Conservation (phyloP, 1,284 basidiomycete genomes). For the Marasmius sp. region DNA sequence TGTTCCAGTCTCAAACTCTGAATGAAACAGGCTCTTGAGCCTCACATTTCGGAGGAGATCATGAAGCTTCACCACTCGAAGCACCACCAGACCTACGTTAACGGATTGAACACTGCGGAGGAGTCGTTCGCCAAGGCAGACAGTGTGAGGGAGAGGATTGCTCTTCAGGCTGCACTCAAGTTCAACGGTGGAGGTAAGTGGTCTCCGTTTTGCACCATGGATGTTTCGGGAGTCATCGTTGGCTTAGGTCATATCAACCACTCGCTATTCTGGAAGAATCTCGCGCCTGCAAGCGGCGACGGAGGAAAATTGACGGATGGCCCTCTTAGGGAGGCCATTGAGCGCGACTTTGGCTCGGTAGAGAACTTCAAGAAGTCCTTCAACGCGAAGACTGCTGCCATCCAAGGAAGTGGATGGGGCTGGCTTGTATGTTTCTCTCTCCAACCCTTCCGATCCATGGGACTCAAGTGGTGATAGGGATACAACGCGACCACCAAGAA, state of each 20-base stretch:
- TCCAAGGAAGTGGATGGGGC: conserved; percentile 98
- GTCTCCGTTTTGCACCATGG: background rate
- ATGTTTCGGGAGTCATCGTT: background rate
- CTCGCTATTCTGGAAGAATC: conserved; percentile 97
- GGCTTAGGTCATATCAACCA: conserved; percentile 82
- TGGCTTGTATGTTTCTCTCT: conserved; percentile 75
- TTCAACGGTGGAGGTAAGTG: conserved; percentile 63
- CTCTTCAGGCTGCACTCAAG: conserved; percentile 54
- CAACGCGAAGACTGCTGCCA: conserved; percentile 86
- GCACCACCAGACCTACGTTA: conserved; percentile 95
- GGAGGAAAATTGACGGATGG: conserved; percentile 75
- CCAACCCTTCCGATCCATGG: background rate
- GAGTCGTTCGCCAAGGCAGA: conserved; percentile 71
- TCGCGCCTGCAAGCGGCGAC: conserved; percentile 63
- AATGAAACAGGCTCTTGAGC: conserved; percentile 61
- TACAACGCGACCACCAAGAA: conserved; percentile 71
- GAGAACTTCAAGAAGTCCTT: conserved; percentile 82
- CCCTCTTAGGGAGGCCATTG: conserved; percentile 79
- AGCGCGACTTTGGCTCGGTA: conserved; percentile 83
- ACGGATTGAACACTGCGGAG: conserved; percentile 90
- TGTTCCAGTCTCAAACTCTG: conserved; percentile 10
- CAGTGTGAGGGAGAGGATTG: conserved; percentile 80
- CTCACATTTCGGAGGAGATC: conserved; percentile 77
- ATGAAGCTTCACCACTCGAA: conserved; percentile 95
- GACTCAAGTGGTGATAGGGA: conserved; percentile 45